Evolutionary conservation across 176 grass and related monocot species (phyloP).

Genomic region (Avena eriantha): DNA sequence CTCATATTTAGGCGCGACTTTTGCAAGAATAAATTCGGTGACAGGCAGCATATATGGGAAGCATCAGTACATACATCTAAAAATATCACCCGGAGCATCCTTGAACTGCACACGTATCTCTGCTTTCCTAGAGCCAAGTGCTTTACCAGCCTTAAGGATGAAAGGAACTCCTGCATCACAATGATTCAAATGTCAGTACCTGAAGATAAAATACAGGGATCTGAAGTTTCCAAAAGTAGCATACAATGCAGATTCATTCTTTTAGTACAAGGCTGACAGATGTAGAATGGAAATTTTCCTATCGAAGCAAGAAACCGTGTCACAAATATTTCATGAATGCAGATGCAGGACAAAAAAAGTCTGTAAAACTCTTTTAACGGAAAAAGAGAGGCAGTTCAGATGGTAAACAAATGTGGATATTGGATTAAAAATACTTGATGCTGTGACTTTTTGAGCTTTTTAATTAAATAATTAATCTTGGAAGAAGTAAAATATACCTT

Average conservation of each 20-base stretch:
- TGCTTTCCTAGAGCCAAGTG: constrained; percentile 85
- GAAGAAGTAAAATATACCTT: constrained; percentile 60
- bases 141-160: constrained; percentile 97
- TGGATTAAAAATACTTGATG: background rate
- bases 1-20: background rate
- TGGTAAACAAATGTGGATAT: background rate
- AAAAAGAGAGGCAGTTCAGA: background rate
- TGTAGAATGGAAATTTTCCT: background rate
- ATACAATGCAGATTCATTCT: constrained; percentile 10
- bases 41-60: background rate
- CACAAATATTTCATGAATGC: background rate
- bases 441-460: background rate
- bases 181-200: constrained; percentile 30
- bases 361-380: background rate
- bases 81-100: constrained; percentile 97
- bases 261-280: background rate
- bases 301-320: background rate
- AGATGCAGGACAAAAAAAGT: background rate
- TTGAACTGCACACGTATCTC: constrained; percentile 99
- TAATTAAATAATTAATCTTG: constrained; percentile 26
- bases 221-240: constrained; percentile 23
- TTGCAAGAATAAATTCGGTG: constrained; percentile 13
- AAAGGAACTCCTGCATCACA: constrained; percentile 83
- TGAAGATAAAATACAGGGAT: constrained; percentile 16
- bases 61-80: constrained; percentile 66